Evolutionary conservation across 2,329 filamentous ascomycete species (phyloP), one percentile per base, ranked within the genome.

Genomic region (Monosporascus sp.): DNA sequence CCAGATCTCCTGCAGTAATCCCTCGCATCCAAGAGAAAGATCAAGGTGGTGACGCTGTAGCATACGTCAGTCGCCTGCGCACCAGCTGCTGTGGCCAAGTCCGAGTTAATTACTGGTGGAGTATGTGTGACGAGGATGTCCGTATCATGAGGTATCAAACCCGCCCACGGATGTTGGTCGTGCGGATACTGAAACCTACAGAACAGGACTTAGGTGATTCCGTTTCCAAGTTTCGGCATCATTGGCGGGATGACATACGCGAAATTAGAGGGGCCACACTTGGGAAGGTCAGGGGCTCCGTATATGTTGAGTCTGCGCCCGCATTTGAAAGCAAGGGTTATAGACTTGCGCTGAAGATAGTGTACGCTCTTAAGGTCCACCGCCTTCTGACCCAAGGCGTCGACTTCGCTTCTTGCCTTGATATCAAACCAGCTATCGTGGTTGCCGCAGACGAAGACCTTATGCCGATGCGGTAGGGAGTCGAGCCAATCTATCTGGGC

Each of bases 361-460:
- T 84, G 77, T 48, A 96, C 73, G 44, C 77, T 77, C 50, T 80
- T 85, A 74, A 89, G 85, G 61, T 90, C 76, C 17, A 92, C 76
- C 31, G 68, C 70, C 56, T 74, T 72, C n/a, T 69, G 68, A 1
- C 73, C 70, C n/a, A 74, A 65, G 20, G 77, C 75, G 64, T 90
- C 84, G 46, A 80, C 75, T 9, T 77, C 71, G 17, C 68, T 70
- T 4, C 88, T 79, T 15, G 83, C 84, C 36, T 77, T 75, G 24
- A 81, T 75, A 69, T 96, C 93, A 56, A 96, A 88, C 75, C 84
- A 95, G 62, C 83, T 86, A 66, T 97, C 93, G 69, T 97, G 93
- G 67, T 97, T 97, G 1, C 93, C 93, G 35, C 85, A 83, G 35
- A 97, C 84, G 37, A 92, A 81, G 24, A 97, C 77, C 70, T 96